These are phyloP conservation scores for Penicillium maclennaniae DNA, from an alignment of 495 filamentous ascomycete genomes.

Conservation along the genomic window DNA sequence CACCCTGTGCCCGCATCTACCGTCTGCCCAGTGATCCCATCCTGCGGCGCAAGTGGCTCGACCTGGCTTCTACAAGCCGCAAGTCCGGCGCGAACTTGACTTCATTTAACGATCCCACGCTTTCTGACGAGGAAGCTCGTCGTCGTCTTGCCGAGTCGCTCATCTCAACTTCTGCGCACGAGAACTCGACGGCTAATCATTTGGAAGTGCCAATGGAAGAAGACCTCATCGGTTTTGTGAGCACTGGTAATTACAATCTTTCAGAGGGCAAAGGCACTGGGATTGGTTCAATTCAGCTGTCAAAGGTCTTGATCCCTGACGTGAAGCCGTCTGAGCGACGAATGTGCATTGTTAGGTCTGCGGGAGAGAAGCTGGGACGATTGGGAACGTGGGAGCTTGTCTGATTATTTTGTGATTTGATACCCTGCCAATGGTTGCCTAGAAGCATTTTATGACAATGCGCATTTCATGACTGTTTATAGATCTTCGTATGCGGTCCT, in stretches of 20 bases:
- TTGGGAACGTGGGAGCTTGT: conserved; percentile 76
- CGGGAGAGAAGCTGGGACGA: conserved; percentile 72
- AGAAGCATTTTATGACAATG: not conserved
- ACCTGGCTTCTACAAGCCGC: conserved; percentile 16
- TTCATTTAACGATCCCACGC: conserved; percentile 3
- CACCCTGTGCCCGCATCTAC: conserved; percentile 66
- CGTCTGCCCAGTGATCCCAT: conserved; percentile 54
- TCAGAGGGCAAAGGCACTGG: conserved; percentile 72
- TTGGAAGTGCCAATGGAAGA: conserved; percentile 65
- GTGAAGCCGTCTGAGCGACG: conserved; percentile 33
- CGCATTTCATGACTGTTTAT: not conserved
- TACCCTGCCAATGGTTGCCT: conserved; percentile 11
- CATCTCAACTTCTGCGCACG: conserved; percentile 24
- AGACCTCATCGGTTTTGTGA: conserved; percentile 89
- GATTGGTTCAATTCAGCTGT: conserved; percentile 65
- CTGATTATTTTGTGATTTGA: conserved; percentile 27
- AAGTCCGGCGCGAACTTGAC: conserved; percentile 12
- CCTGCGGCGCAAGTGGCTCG: conserved; percentile 55
- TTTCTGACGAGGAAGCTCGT: conserved; percentile 37
- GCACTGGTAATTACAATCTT: conserved; percentile 78
- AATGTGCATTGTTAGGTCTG: conserved; percentile 76
- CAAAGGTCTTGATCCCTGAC: conserved; percentile 43
- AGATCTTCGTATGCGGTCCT: not conserved
- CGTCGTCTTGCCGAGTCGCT: conserved; percentile 55
- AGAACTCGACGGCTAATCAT: conserved; percentile 47